Conservation (phyloP, 306 rosid species). For the Lablab purpureus region DNA sequence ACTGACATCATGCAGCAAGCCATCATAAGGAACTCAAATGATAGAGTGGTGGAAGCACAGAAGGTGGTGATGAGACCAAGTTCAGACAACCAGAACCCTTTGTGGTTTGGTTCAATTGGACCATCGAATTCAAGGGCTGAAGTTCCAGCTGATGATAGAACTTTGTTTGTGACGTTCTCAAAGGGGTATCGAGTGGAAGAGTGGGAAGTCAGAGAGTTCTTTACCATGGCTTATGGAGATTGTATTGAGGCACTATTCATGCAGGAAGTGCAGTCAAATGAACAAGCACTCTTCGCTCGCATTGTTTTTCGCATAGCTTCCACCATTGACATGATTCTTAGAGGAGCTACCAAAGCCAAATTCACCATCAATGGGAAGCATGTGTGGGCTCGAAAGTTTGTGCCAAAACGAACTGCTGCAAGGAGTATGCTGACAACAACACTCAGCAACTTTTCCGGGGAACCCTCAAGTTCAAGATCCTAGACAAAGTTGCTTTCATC, state of each 20-base stretch:
- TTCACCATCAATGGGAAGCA: slow-evolving; percentile 80
- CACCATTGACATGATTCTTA: slow-evolving; percentile 57
- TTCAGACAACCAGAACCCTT: neutral
- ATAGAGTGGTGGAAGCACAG: slow-evolving; percentile 22
- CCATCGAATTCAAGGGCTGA: neutral
- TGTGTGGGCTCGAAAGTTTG: slow-evolving; percentile 75
- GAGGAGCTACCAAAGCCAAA: slow-evolving; percentile 59
- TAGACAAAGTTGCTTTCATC: neutral
- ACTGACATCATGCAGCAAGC: slow-evolving; percentile 61
- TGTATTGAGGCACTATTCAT: slow-evolving; percentile 67
- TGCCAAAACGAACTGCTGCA: slow-evolving; percentile 50
- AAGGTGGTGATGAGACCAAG: neutral
- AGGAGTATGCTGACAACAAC: neutral
- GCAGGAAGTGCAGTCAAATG: slow-evolving; percentile 59
- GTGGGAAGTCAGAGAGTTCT: slow-evolving; percentile 65
- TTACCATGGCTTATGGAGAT: slow-evolving; percentile 53
- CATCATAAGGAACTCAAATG: neutral
- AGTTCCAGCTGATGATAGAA: slow-evolving; percentile 55
- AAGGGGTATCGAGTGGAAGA: slow-evolving; percentile 71
- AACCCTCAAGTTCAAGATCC: slow-evolving; percentile 6
- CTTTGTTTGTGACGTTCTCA: slow-evolving; percentile 81
- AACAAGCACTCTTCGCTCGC: slow-evolving; percentile 72
- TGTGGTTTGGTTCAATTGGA: slow-evolving; percentile 41
- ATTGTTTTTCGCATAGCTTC: slow-evolving; percentile 53
- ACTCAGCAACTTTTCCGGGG: neutral